A percentile compares a stretch with the other conserved stretches of the same genome.
Evolutionary conservation across 768 basidiomycete species (phyloP).

Genomic region (Boletus coccyginus): DNA sequence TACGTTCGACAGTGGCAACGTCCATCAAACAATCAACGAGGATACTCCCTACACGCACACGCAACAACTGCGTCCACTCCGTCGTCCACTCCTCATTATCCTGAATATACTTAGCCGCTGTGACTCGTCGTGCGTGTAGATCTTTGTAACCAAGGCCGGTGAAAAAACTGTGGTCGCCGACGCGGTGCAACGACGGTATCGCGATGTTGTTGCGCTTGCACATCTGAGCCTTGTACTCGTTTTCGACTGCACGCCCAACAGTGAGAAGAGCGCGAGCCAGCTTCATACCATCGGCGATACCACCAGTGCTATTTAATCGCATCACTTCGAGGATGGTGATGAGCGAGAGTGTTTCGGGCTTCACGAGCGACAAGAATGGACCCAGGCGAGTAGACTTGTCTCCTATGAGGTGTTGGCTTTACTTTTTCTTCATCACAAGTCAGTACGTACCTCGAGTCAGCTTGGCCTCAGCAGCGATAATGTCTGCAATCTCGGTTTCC

Average conservation of each 20-base stretch:
- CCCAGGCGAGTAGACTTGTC: slow-evolving; percentile 37
- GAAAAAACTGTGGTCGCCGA: slow-evolving; percentile 46
- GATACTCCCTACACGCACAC: slow-evolving; percentile 78
- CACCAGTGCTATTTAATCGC: slow-evolving; percentile 73
- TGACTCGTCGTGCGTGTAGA: slow-evolving; percentile 61
- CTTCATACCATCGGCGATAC: slow-evolving; percentile 85
- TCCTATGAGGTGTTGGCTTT: neutral
- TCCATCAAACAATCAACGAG: slow-evolving; percentile 84
- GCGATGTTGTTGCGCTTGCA: slow-evolving; percentile 62
- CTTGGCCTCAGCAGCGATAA: slow-evolving; percentile 38
- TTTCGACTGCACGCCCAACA: slow-evolving; percentile 83
- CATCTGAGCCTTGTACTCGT: slow-evolving; percentile 85
- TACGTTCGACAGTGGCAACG: slow-evolving; percentile 70
- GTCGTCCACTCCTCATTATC: slow-evolving; percentile 74
- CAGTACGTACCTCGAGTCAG: slow-evolving; percentile 19
- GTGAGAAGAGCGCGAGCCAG: slow-evolving; percentile 76
- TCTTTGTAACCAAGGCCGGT: slow-evolving; percentile 57
- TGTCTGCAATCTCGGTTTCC: slow-evolving; percentile 47
- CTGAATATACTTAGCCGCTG: slow-evolving; percentile 60
- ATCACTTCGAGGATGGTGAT: slow-evolving; percentile 89
- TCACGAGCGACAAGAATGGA: slow-evolving; percentile 75
- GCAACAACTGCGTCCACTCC: slow-evolving; percentile 76
- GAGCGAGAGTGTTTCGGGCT: slow-evolving; percentile 76
- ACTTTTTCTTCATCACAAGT: neutral
- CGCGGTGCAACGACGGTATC: slow-evolving; percentile 36